Base-by-base conservation (phyloP, 345 rosid genomes). In the Durio zibethinus region DNA sequence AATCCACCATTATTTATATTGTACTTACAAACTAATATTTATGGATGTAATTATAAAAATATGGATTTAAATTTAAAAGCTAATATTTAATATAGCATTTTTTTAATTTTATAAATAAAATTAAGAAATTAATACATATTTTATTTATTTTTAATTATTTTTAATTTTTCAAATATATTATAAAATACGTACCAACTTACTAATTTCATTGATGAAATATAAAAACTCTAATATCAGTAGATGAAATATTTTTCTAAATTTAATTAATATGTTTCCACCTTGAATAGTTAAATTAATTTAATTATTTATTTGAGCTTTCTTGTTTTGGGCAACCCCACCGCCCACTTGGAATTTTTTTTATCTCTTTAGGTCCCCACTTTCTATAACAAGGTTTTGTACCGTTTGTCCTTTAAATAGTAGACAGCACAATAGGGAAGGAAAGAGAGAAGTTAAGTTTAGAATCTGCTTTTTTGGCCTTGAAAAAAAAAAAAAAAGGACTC, bases 371-470 rank as follows among this genome's bases (percentile, higher is more conserved):
- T 77, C 80, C 75, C 82, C 77, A 84, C 89, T 89, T 87, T 89
- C 78, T 80, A 86, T 84, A 87, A 87, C 88, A 87, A 85, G 84
- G 87, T 64, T 81, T 86, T 80, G 84, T 84, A 90, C 83, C 29
- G 73, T 80, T 85, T 90, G 92, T 90, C 88, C 83, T 71, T 74
- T 62, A 85, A 87, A 80, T 80, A 70, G 87, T 77, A 77, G 88
- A 90, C 90, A 87, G 60, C 79, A 78, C 68, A 43, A 73, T 45
- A 50, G 75, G 83, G 80, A 77, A 62, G 73, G 68, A 74, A 38
- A 74, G 7, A 25, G 29, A 10, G 29, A 18, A 36, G 0, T 27
- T 15, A 42, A 33, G 56, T 43, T 54, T 76, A 56, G 31, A 45
- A 47, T 79, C 73, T 76, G 36, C 79, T 71, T 76, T 80, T n/a